A percentile compares a stretch with the other conserved stretches of the same genome.
Evolutionary conservation across 2,329 filamentous ascomycete species (phyloP).

Genomic region (Monosporascus sp.): DNA sequence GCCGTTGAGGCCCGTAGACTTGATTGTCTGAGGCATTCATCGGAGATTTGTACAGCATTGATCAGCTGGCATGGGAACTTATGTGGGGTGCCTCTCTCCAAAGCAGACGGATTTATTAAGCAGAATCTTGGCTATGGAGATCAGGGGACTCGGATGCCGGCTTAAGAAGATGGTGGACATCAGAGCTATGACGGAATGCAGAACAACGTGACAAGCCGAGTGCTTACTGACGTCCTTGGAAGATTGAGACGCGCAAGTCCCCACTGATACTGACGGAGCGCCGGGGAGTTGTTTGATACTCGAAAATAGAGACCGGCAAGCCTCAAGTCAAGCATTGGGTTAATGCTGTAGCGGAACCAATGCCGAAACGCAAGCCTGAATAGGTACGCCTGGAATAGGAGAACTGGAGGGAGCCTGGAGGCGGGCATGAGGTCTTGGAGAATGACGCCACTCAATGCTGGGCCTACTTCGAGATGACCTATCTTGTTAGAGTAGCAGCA

Average conservation of each 20-base stretch:
- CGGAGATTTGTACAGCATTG: constrained; percentile 7
- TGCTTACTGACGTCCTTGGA: background rate
- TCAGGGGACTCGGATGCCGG: constrained; percentile 24
- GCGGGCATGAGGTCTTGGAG: background rate
- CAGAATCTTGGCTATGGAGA: constrained; percentile 17
- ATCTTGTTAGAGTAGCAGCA: background rate
- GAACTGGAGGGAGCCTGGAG: background rate
- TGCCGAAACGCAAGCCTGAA: no score
- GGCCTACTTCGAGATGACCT: background rate
- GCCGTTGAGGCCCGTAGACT: constrained; percentile 6
- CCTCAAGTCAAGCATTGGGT: no score
- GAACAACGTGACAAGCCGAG: background rate
- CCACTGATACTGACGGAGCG: background rate
- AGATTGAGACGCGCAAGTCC: no score
- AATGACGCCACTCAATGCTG: background rate
- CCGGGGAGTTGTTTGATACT: background rate
- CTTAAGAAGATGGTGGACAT: constrained; percentile 5
- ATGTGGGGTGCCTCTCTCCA: constrained; percentile 2
- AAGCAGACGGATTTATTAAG: background rate
- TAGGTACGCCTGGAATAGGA: background rate
- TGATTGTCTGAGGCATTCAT: constrained; percentile 1
- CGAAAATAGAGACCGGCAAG: no score
- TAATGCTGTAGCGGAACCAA: no score
- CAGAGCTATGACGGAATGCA: background rate
- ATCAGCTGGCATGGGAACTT: constrained; percentile 2